Conservation (phyloP, 2,329 filamentous ascomycete genomes). For the Scedosporium boydii region DNA sequence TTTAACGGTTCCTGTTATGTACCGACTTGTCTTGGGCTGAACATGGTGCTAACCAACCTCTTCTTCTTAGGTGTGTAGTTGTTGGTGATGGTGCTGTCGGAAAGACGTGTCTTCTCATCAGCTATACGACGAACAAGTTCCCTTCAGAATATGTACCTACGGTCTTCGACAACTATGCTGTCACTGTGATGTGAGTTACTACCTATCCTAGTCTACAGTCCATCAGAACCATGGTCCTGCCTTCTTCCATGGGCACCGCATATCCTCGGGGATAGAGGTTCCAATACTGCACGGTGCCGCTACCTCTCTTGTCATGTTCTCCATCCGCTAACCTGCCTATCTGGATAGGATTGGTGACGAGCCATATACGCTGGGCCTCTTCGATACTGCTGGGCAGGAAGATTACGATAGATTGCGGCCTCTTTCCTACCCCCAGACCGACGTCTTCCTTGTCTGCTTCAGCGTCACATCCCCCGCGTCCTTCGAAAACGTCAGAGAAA, state of each 20-base stretch:
- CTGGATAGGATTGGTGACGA: constrained; percentile 93
- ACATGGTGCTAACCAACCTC: neutral
- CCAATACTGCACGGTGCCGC: neutral
- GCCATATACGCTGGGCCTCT: constrained; percentile 92
- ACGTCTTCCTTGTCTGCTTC: constrained; percentile 98
- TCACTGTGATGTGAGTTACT: constrained; percentile 92
- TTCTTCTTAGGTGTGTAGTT: constrained; percentile 72
- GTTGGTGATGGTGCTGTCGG: constrained; percentile 98
- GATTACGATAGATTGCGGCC: constrained; percentile 97
- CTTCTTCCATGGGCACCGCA: neutral
- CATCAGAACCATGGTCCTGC: neutral
- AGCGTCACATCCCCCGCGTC: constrained; percentile 95
- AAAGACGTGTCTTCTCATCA: constrained; percentile 98
- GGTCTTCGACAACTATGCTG: constrained; percentile 99
- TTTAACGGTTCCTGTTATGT: too few species aligned
- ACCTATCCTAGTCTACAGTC: constrained; percentile 10
- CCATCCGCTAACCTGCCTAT: neutral
- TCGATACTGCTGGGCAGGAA: constrained; percentile 98
- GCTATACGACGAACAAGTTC: constrained; percentile 99
- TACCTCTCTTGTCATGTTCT: neutral
- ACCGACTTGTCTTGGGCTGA: neutral
- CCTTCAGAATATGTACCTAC: constrained; percentile 99
- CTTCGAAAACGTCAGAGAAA: constrained; percentile 98
- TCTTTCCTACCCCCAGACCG: constrained; percentile 94
- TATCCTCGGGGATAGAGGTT: too few species aligned